Base-by-base conservation (phyloP, 1,284 basidiomycete genomes). In the Ceratobasidium sp. region DNA sequence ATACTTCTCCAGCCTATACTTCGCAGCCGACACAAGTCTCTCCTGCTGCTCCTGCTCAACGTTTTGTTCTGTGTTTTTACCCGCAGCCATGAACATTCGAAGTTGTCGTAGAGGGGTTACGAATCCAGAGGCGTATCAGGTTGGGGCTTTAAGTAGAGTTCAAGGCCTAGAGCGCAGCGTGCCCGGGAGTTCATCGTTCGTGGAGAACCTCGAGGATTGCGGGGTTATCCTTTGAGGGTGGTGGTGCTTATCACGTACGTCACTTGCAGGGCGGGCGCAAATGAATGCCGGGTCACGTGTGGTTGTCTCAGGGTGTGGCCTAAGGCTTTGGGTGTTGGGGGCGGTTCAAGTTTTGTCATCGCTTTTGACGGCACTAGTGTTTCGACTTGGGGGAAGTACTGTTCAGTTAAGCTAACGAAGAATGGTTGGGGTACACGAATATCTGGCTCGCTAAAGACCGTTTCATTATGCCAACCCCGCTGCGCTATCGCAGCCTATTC, bases 161-260 rank as follows among this genome's bases (percentile, higher is more conserved):
- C 9, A 20, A 51, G n/a, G 10, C 39, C n/a, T 26, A 33, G 23
- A 20, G 33, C 33, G 33, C 33, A 33, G 33, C 33, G 33, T 33
- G 33, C 33, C 58, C 58, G 58, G 58, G n/a, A 60, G 23, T 60
- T n/a, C 58, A 60, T 60, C 58, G 58, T 13, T 33, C 49, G 12
- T 51, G 49, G 58, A 9, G 58, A 33, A 33, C 33, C 58, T 60
- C 58, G 58, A 60, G 58, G 58, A 60, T 60, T 26, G 12, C 26
- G 58, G 58, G 58, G 7, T 33, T 33, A 39, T 20, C 12, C 28
- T 60, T 60, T 33, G 28, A 23, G 58, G 58, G 58, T 60, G 10
- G 58, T 33, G 58, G 58, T 60, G 26, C 58, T 60, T 60, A 60
- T 60, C 58, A 33, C 9, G 58, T 26, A 51, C 20, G 49, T 51